A percentile compares a stretch with the other conserved stretches of the same genome.
phyloP scores from a whole-genome alignment of 345 rosid genomes.

The Alliaria petiolata region DNA sequence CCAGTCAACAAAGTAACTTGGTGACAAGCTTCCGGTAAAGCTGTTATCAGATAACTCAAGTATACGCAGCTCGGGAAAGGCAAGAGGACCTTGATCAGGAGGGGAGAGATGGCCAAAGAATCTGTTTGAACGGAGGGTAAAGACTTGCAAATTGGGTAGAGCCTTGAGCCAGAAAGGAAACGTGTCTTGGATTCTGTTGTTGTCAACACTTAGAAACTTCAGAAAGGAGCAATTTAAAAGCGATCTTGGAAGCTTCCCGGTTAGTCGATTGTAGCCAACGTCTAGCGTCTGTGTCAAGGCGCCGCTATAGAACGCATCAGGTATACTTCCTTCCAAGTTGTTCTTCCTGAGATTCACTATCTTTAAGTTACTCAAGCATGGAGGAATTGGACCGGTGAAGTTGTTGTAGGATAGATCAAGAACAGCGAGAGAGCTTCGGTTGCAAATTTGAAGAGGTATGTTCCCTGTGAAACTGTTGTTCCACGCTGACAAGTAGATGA shows the following conservation, averaged over 20 bases:
- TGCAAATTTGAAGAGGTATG: constrained; percentile 13
- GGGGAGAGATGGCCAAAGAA: background rate
- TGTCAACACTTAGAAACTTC: constrained; percentile 1
- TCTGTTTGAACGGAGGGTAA: background rate
- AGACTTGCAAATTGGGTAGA: background rate
- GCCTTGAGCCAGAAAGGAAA: background rate
- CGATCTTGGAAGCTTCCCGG: constrained; percentile 23
- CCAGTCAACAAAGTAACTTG: too few species aligned
- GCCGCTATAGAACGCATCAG: background rate
- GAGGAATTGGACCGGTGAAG: constrained; percentile 25
- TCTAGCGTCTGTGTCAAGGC: constrained; percentile 19
- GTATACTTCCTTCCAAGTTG: constrained; percentile 26
- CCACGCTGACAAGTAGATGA: constrained; percentile 1
- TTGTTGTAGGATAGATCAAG: constrained; percentile 24
- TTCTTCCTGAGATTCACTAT: constrained; percentile 24
- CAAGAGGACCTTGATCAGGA: too few species aligned
- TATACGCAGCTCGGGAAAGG: too few species aligned
- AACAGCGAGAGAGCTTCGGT: constrained; percentile 9
- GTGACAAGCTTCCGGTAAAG: too few species aligned
- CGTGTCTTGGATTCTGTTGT: background rate
- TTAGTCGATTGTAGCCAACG: constrained; percentile 20
- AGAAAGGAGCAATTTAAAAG: background rate
- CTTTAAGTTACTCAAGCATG: constrained; percentile 9
- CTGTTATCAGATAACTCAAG: too few species aligned
- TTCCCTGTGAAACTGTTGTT: constrained; percentile 21